Conservation (phyloP, 2,329 filamentous ascomycete genomes). For the Colletotrichum sp. region DNA sequence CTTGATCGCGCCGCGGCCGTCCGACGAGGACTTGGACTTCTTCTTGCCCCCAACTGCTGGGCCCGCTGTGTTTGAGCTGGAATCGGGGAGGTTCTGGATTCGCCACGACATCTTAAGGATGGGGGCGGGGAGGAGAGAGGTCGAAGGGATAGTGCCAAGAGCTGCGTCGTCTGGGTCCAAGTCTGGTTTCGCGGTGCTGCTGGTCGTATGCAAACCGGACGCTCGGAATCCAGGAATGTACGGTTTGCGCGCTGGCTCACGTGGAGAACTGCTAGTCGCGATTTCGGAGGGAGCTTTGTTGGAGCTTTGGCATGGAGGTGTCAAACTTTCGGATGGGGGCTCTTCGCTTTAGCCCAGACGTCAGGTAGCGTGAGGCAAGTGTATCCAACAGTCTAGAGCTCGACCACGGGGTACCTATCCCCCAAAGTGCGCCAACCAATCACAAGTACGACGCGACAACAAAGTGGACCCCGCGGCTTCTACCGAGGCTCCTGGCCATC, state of each 20-base stretch:
- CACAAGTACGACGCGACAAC: conserved; percentile 1
- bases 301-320: neutral
- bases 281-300: neutral
- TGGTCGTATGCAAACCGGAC: neutral
- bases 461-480: neutral
- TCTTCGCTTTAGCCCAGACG: neutral
- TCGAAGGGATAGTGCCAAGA: neutral
- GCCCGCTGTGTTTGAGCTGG: neutral
- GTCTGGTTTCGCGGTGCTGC: neutral
- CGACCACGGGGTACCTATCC: neutral
- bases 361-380: neutral
- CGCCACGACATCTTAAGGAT: conserved; percentile 19
- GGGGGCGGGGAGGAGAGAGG: neutral
- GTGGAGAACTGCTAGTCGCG: neutral
- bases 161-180: neutral
- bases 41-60: conserved; percentile 19
- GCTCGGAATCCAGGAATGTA: neutral
- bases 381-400: neutral
- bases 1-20: conserved; percentile 50
- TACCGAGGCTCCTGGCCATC: conserved; percentile 4
- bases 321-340: neutral
- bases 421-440: neutral
- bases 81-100: conserved; percentile 21
- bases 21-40: conserved; percentile 35
- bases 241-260: neutral